Base-by-base conservation (phyloP, 73 alveolate genomes). In the Durusdinium trenchii region DNA sequence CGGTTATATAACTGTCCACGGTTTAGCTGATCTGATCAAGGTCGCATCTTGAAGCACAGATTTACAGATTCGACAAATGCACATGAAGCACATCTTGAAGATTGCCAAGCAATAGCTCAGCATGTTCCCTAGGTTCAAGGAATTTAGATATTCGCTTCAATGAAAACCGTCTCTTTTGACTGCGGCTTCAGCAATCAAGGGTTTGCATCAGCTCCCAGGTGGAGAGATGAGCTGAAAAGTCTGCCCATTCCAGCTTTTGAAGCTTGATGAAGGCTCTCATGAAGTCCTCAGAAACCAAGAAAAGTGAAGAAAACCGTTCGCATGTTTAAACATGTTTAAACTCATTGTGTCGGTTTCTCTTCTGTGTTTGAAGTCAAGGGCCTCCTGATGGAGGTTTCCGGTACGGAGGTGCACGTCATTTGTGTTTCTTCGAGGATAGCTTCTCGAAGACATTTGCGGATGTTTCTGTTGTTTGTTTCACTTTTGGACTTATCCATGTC, bases 211-310 rank as follows among this genome's bases (percentile, higher is more conserved):
- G 38, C 48, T 94, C 99, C 76, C 89, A 94, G 28, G 52, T 50
- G 42, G 99, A 94, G 57, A 94, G 83, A 36, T 94, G 83, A 36
- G 91, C 83, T 48, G 60, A 51, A 48, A 75, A 94, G 52, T 76
- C 93, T 1, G 54, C 51, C 99, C 99, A 94, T 40, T 94, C 99
- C 89, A 91, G 76, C 89, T 91, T 91, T 76, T 91, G 98, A 23
- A 47, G 89, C 98, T 91, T 91, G 61, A 91, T 47, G 62, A 91
- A 91, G 43, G 98, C 98, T 38, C 23, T 43, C 98, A 91, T 67
- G 82, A 91, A 91, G 14, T 91, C 98, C 98, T 91, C 43, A 42
- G 42, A 26, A 32, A n/a, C n/a, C n/a, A n/a, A n/a, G n/a, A n/a
- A n/a, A n/a, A n/a, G n/a, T 45, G 91, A 30, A 42, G 42, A 43